Evolutionary conservation across 2,329 filamentous ascomycete species (phyloP).

Genomic region (Alternaria tenuissima): DNA sequence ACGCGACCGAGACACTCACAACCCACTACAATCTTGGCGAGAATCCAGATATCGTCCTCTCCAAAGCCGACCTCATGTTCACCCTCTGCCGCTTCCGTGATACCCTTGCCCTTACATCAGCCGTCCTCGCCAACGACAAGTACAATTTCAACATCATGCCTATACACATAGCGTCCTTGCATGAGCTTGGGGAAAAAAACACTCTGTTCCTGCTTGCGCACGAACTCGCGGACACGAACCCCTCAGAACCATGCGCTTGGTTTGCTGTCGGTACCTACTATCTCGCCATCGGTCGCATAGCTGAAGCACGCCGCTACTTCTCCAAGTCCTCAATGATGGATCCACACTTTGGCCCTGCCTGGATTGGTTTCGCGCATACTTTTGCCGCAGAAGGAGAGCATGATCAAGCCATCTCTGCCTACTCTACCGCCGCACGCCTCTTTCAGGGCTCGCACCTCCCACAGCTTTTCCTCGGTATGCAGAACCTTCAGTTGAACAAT

Average conservation of each 20-base stretch:
- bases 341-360: constrained; percentile 94
- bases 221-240: constrained; percentile 89
- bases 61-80: constrained; percentile 89
- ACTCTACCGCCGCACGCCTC: constrained; percentile 90
- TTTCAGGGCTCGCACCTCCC: constrained; percentile 98
- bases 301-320: constrained; percentile 93
- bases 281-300: constrained; percentile 84
- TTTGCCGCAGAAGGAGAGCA: constrained; percentile 98
- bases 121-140: constrained; percentile 82
- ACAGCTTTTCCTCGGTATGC: constrained; percentile 96
- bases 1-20: constrained; percentile 87
- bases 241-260: constrained; percentile 90
- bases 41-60: constrained; percentile 90
- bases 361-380: constrained; percentile 98
- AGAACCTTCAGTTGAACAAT: constrained; percentile 95
- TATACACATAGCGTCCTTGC: constrained; percentile 88
- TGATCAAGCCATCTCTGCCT: constrained; percentile 97
- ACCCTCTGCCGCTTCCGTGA: constrained; percentile 94
- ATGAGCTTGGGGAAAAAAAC: constrained; percentile 86
- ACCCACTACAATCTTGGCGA: constrained; percentile 88
- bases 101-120: constrained; percentile 82
- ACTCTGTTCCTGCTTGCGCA: constrained; percentile 91
- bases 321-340: constrained; percentile 96
- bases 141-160: constrained; percentile 92
- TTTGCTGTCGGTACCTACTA: constrained; percentile 96